Base-by-base conservation (phyloP, 208 protist species). In the Phytomonas francai region DNA sequence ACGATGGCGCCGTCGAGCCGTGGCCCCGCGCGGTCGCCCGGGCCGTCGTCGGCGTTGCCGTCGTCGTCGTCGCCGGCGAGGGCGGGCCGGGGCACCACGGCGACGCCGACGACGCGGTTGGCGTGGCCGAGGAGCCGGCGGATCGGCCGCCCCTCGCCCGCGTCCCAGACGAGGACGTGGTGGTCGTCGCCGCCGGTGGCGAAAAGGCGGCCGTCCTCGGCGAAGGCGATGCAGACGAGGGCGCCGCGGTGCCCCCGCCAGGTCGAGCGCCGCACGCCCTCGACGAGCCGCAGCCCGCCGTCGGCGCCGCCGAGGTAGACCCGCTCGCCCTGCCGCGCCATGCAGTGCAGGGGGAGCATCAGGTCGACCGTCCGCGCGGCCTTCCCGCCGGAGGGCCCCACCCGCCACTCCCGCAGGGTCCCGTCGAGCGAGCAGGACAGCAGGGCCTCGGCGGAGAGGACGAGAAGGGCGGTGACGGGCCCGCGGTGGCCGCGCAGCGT, bases 101-200 rank as follows among this genome's bases (percentile, higher is more conserved):
- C 49, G 19, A 85, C 80, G 33, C 76, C 62, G 7, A 68, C 59
- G 27, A 85, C 62, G n/a, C 62, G 42, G 58, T 86, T 90, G 14
- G 65, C 72, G 72, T 94, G 88, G 28, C 85, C 88, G 19, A 81
- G 60, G 51, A 94, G 72, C 51, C 87, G 54, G 42, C 83, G 81
- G 32, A 91, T 82, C 28, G 76, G 80, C 34, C 80, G 75, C 27
- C 85, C 85, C 19, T 66, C 68, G 27, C 76, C 78, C 54, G 71
- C 68, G 67, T 94, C 82, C 81, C 85, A 94, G 5, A 94, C 74
- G 39, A 80, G 85, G 42, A 91, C 68, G 3, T 87, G 71, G 33
- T 88, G 84, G 64, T 94, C 88, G 16, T 80, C 77, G 58, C 83
- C 71, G 51, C 85, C 88, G n/a, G 88, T 94, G 22, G 89, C n/a